These are phyloP conservation scores for Podila clonocystis DNA, from an alignment of 192 early-diverging fungal species.

Conservation along the genomic window DNA sequence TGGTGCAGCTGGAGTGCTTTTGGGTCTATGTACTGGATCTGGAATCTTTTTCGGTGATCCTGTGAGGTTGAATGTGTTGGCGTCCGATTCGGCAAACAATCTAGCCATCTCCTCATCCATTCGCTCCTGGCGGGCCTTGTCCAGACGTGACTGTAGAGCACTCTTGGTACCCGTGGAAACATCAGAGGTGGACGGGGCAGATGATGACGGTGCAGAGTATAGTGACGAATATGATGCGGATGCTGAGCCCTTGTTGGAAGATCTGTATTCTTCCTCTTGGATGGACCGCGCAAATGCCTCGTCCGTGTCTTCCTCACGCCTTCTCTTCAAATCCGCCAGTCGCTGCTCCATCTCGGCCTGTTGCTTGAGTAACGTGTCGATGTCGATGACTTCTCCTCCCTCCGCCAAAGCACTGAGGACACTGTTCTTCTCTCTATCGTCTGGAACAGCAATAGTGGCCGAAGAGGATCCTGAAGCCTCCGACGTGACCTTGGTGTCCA, in stretches of 20 bases:
- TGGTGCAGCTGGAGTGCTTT: neutral
- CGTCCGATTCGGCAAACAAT: constrained; percentile 32
- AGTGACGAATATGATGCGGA: neutral
- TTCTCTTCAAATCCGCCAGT: constrained; percentile 27
- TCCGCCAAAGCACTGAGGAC: constrained; percentile 16
- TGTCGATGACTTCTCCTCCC: constrained; percentile 24
- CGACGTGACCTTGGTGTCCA: neutral
- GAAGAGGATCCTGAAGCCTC: constrained; percentile 8
- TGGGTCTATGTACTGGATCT: neutral
- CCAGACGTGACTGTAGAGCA: constrained; percentile 16
- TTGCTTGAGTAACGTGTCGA: constrained; percentile 32
- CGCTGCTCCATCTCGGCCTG: constrained; percentile 40
- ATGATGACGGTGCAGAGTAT: neutral
- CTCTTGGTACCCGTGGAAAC: neutral
- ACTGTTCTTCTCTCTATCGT: constrained; percentile 11
- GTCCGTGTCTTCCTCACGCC: constrained; percentile 35
- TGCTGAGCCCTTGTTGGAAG: neutral
- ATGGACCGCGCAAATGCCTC: constrained; percentile 29
- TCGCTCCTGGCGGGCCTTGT: constrained; percentile 31
- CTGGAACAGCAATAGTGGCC: neutral
- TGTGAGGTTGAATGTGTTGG: constrained; percentile 23
- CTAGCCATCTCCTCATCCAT: constrained; percentile 45
- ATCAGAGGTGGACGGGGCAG: neutral
- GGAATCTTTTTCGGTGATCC: constrained; percentile 8
- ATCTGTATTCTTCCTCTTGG: constrained; percentile 30